These are phyloP conservation scores for Ustilago vetiveriae DNA, from an alignment of 1,284 basidiomycete species.

Conservation along the genomic window DNA sequence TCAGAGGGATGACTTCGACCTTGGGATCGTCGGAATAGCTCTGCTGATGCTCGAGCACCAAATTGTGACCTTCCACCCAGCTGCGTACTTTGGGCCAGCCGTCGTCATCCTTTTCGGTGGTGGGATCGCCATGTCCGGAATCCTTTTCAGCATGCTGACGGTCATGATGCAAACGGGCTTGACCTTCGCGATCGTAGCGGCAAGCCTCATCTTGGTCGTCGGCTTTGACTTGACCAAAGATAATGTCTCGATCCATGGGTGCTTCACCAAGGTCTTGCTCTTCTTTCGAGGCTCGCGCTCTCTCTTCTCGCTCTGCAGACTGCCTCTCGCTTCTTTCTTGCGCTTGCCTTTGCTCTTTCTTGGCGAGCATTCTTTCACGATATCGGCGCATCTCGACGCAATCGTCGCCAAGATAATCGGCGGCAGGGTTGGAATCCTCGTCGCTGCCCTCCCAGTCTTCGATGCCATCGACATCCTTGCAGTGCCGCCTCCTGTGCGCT, in stretches of 20 bases:
- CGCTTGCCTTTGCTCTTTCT: constrained; percentile 18
- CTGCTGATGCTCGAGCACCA: constrained; percentile 62
- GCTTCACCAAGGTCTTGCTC: constrained; percentile 54
- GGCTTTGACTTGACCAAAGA: constrained; percentile 24
- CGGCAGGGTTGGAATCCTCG: constrained; percentile 50
- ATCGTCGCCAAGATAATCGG: constrained; percentile 64
- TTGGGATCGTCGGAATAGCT: constrained; percentile 50
- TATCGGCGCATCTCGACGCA: constrained; percentile 58
- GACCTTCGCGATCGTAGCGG: constrained; percentile 36
- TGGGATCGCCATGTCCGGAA: not conserved
- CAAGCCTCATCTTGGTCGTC: constrained; percentile 48
- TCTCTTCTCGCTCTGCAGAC: constrained; percentile 16
- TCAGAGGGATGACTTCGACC: constrained; percentile 56
- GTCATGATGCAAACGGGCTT: constrained; percentile 12
- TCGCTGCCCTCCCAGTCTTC: constrained; percentile 54
- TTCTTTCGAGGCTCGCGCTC: constrained; percentile 20
- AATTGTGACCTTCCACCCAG: constrained; percentile 63
- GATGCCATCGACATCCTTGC: constrained; percentile 46
- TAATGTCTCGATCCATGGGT: constrained; percentile 51
- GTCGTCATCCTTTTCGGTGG: constrained; percentile 16
- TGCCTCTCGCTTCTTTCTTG: constrained; percentile 17
- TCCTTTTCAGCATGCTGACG: no score
- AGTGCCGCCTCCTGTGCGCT: constrained; percentile 6
- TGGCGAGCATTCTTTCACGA: constrained; percentile 29
- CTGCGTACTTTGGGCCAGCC: constrained; percentile 53